Percentiles rank a stretch among this genome's conserved stretches.
Conservation (phyloP, 2,329 filamentous ascomycete species). For the Scytalidium lignicola region DNA sequence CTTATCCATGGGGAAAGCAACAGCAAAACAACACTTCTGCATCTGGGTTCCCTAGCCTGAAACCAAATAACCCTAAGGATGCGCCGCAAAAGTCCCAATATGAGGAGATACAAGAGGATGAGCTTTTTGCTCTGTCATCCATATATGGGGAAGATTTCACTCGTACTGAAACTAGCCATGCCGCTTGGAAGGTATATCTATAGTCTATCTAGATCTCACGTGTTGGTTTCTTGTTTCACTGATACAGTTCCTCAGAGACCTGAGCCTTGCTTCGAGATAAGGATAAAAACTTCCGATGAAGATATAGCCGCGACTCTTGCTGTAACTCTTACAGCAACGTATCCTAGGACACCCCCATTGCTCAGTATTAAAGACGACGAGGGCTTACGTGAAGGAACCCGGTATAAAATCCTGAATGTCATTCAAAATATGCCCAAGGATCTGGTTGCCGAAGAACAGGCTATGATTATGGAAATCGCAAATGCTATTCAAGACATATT, state of each 20-base stretch:
- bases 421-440: conserved; percentile 52
- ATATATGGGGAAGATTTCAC: conserved; percentile 89
- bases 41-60: conserved; percentile 19
- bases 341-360: conserved; percentile 77
- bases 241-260: conserved; percentile 54
- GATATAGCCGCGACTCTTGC: conserved; percentile 67
- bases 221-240: conserved; percentile 11
- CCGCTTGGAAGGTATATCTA: conserved; percentile 75
- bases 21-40: conserved; percentile 30
- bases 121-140: conserved; percentile 77
- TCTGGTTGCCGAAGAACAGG: conserved; percentile 47
- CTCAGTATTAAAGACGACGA: conserved; percentile 62
- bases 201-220: conserved; percentile 3
- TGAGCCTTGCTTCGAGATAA: conserved; percentile 77
- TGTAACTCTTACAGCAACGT: conserved; percentile 82
- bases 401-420: conserved; percentile 63
- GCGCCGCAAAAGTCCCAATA: conserved; percentile 57
- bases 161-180: conserved; percentile 60
- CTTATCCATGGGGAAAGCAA: conserved; percentile 27
- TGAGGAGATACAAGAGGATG: conserved; percentile 79
- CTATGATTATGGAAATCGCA: conserved; percentile 44
- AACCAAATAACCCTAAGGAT: conserved; percentile 16
- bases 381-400: conserved; percentile 63
- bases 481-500: conserved; percentile 60
- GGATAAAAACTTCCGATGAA: conserved; percentile 66